Evolutionary conservation across 176 grass and related monocot genomes (phyloP).

Genomic region (Avena eriantha): DNA sequence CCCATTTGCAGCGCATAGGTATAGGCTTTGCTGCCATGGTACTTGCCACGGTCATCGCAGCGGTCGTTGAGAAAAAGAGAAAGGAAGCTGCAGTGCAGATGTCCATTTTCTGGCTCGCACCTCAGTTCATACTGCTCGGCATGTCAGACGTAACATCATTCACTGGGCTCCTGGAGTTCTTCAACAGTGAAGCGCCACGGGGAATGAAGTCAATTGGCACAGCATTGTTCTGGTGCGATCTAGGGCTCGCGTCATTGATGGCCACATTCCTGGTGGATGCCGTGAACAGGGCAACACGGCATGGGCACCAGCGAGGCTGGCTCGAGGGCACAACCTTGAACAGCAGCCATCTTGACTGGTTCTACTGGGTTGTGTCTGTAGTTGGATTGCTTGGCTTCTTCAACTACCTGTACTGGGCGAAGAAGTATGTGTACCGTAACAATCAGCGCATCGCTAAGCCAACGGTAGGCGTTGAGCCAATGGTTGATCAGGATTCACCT

Average conservation of each 20-base stretch:
- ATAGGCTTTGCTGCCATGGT: constrained; percentile 44
- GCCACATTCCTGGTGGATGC: constrained; percentile 51
- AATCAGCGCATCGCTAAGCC: constrained; percentile 1
- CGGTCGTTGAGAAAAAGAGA: constrained; percentile 50
- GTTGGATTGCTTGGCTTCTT: constrained; percentile 57
- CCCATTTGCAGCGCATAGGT: constrained; percentile 52
- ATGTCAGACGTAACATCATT: constrained; percentile 66
- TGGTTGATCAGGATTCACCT: background rate
- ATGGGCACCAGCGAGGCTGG: constrained; percentile 51
- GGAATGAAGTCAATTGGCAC: constrained; percentile 69
- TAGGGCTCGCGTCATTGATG: constrained; percentile 53
- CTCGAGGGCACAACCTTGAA: constrained; percentile 62
- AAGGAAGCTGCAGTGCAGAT: constrained; percentile 45
- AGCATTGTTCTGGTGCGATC: constrained; percentile 64
- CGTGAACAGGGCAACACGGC: constrained; percentile 54
- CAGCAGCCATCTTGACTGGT: constrained; percentile 57
- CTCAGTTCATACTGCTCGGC: constrained; percentile 63
- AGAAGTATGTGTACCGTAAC: constrained; percentile 53
- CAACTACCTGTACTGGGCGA: constrained; percentile 69
- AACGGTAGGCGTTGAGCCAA: background rate
- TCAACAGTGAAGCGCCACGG: constrained; percentile 54
- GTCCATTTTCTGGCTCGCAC: constrained; percentile 63
- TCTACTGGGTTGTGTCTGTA: constrained; percentile 56
- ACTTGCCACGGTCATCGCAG: constrained; percentile 41
- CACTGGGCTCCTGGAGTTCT: constrained; percentile 75